Evolutionary conservation across 805 yeast genomes (phyloP).

Genomic region (Candida dendrica): DNA sequence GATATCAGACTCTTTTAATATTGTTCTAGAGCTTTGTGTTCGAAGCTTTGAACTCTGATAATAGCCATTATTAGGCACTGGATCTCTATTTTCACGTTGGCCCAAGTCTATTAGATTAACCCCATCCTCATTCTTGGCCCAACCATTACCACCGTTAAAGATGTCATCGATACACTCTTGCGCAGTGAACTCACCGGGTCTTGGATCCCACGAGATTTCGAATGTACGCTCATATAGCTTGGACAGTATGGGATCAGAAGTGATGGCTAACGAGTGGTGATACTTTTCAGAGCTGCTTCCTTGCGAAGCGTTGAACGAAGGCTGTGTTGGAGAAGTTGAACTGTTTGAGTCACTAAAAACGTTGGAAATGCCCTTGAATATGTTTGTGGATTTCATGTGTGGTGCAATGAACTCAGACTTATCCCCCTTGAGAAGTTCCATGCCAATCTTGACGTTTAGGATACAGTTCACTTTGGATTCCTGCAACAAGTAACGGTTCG

Average conservation of each 20-base stretch:
- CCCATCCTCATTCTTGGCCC: conserved; percentile 46
- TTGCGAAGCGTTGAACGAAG: neutral
- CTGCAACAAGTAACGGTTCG: conserved; percentile 62
- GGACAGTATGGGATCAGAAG: conserved; percentile 42
- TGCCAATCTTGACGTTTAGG: conserved; percentile 49
- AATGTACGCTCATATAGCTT: conserved; percentile 46
- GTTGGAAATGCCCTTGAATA: conserved; percentile 45
- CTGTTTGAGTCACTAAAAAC: conserved; percentile 18
- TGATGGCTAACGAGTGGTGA: conserved; percentile 11
- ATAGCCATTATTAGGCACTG: neutral
- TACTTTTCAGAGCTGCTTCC: conserved; percentile 1
- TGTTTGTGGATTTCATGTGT: conserved; percentile 21
- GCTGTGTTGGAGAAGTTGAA: neutral
- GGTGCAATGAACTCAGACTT: conserved; percentile 34
- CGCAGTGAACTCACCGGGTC: conserved; percentile 55
- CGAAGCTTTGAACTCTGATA: neutral
- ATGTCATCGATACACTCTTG: conserved; percentile 70
- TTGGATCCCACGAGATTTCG: conserved; percentile 54
- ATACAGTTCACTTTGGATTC: conserved; percentile 81
- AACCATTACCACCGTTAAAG: conserved; percentile 63
- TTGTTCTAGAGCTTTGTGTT: neutral
- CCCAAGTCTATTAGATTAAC: conserved; percentile 30
- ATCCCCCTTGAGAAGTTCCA: conserved; percentile 39
- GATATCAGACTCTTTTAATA: conserved; percentile 20
- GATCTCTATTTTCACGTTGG: conserved; percentile 1